These are phyloP conservation scores for Erodium moschatum DNA, from an alignment of 441 rosid genomes.

Conservation along the genomic window DNA sequence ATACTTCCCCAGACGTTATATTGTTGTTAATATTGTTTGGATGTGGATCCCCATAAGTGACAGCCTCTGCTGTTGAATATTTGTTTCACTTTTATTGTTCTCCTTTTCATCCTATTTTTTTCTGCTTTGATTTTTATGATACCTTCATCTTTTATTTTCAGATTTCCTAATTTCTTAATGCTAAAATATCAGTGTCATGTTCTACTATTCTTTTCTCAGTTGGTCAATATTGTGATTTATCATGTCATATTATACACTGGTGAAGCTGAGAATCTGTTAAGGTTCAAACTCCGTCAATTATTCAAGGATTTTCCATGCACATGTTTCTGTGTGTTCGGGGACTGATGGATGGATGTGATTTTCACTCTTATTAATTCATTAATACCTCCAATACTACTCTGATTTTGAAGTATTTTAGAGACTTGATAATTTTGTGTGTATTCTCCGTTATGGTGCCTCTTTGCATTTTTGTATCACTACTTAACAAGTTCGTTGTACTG, in stretches of 20 bases:
- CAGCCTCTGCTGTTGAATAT: background rate
- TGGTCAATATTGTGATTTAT: background rate
- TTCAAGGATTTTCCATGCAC: background rate
- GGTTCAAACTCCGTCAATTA: background rate
- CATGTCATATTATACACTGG: background rate
- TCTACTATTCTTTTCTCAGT: background rate
- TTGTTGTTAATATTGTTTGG: background rate
- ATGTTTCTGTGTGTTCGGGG: background rate
- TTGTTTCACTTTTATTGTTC: background rate
- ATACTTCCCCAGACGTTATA: background rate
- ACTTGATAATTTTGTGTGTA: background rate
- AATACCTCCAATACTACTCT: background rate
- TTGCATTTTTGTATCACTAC: background rate
- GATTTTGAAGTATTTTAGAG: background rate
- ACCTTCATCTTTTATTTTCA: background rate
- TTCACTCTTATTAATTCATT: background rate
- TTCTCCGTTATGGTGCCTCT: background rate
- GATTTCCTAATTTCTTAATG: background rate
- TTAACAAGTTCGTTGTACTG: background rate
- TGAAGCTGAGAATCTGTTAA: background rate
- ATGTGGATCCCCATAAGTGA: background rate
- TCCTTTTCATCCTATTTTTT: background rate
- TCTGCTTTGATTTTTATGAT: slow-evolving; percentile 1
- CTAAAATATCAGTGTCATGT: background rate
- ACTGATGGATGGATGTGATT: background rate